Evolutionary conservation across 345 rosid species (phyloP).

Genomic region (Euphorbia lathyris): DNA sequence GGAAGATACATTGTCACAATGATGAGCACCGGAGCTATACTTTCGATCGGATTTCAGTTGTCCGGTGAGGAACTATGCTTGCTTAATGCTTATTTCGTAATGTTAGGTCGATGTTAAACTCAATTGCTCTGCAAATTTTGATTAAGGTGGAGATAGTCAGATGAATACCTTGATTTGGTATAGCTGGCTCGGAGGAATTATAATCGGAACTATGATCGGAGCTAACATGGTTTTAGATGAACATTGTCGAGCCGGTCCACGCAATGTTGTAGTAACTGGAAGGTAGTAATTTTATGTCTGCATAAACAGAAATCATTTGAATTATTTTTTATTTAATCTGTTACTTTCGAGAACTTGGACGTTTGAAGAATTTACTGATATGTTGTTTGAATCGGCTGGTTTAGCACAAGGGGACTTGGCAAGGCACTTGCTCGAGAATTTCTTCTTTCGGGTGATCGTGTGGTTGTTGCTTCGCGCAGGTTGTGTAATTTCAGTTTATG

Average conservation of each 20-base stretch:
- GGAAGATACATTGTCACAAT: constrained; percentile 93
- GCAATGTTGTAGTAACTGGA: constrained; percentile 94
- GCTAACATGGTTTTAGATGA: constrained; percentile 91
- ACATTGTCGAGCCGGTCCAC: constrained; percentile 88
- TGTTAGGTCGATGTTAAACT: constrained; percentile 11
- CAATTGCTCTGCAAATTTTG: constrained; percentile 20
- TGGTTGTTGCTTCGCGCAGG: constrained; percentile 92
- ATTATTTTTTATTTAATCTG: background rate
- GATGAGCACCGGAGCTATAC: constrained; percentile 91
- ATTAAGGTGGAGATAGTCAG: constrained; percentile 79
- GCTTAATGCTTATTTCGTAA: background rate
- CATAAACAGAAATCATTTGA: constrained; percentile 1
- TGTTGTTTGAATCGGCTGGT: constrained; percentile 25
- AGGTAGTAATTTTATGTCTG: constrained; percentile 43
- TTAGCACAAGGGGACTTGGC: constrained; percentile 86
- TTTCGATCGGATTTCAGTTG: constrained; percentile 72
- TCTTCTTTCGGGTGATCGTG: constrained; percentile 89
- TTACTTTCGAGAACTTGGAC: background rate
- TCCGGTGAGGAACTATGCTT: constrained; percentile 54
- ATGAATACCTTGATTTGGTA: constrained; percentile 83
- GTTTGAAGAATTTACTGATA: constrained; percentile 5
- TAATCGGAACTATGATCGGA: constrained; percentile 93
- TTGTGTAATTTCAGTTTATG: constrained; percentile 16
- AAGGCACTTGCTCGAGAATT: constrained; percentile 98
- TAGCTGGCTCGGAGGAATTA: constrained; percentile 97